Base-by-base conservation (phyloP, 169 alveolate genomes). In the Plasmodium coatneyi region DNA sequence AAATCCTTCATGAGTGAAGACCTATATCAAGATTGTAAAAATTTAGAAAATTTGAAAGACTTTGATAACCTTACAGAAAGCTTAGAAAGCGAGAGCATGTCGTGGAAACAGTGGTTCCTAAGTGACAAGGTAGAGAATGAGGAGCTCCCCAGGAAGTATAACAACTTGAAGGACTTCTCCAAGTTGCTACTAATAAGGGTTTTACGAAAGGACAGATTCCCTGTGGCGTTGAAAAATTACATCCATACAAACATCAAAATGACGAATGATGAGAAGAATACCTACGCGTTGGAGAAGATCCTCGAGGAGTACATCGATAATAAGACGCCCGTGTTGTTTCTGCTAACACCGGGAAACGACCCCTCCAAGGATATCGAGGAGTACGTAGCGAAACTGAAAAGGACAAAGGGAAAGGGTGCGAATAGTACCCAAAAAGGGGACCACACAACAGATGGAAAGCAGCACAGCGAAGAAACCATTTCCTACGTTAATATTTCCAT, bases 111-210 rank as follows among this genome's bases (percentile, higher is more conserved):
- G 92, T 98, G 99, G 99, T 97, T 97, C 83, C 96, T 98, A 70
- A 99, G 98, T 91, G 99, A 98, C 96, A 97, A 97, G 93, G 99
- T 99, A 34, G 99, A 99, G 97, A 95, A 92, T 36, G 98, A 98
- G 34, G 99, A 99, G 74, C 92, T 98, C 80, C 99, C 99, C 22
- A 96, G 99, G 79, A 92, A 98, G 60, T 98, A 96, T 94, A 96
- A 98, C 82, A 98, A 98, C 79, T 78, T 98, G 52, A 96, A 97
- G 22, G 97, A 95, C 78, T 99, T 99, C 98, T 98, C 98, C 46
- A 97, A 98, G 92, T 95, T 99, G 80, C 95, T 99, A 80, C 97
- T 99, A 28, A 95, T 99, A 71, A 96, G 99, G 92, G 98, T 98
- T 19, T 95, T 99, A 95, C 97, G 99, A 80, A 99, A 99, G 82